Base-by-base conservation (phyloP, 2,329 filamentous ascomycete species). In the Penicillium occitanis region DNA sequence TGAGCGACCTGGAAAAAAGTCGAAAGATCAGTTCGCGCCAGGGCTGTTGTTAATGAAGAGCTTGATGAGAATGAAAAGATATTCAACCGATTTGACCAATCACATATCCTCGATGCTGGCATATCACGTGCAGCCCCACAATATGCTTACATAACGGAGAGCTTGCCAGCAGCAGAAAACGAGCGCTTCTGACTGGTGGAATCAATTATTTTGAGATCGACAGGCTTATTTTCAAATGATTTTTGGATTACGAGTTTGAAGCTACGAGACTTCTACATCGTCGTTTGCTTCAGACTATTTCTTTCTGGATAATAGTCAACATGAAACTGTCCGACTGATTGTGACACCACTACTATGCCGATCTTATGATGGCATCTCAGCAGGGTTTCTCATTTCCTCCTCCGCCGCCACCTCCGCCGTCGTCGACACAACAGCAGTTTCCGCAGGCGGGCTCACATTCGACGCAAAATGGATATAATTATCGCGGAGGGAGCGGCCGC, bases 371-470 rank as follows among this genome's bases (percentile, higher is more conserved):
- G 78, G 76, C 72, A 70, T 73, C 78, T 61, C 76, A 42, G 22
- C 57, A 80, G 72, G 78, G 77, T 30, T 82, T 82, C 71, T 77
- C 80, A 50, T 82, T 82, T 69, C 80, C 80, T 66, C 80, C 79
- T 22, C 80, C 80, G 40, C 80, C 80, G 19, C 80, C 80, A 42
- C 78, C 78, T 44, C 77, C 77, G 8, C 63, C 72, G 37, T 7
- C 57, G 19, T 40, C 57, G 25, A 68, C 65, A 22, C 68, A 68
- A 40, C 71, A 70, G 37, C 58, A 63, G n/a, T 66, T 63, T 63
- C 66, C 62, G 61, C 71, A 61, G 57, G 69, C 61, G 68, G 71
- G 62, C 65, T 33, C 67, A 14, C 72, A 76, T 64, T 71, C 73
- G 19, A 71, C 76, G 63, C 69, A 66, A 30, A 63, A 71, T 51